Evolutionary conservation across 2,329 filamentous ascomycete genomes (phyloP), one percentile per base, ranked within the genome.

Genomic region (Chaetomiaceae sp.): DNA sequence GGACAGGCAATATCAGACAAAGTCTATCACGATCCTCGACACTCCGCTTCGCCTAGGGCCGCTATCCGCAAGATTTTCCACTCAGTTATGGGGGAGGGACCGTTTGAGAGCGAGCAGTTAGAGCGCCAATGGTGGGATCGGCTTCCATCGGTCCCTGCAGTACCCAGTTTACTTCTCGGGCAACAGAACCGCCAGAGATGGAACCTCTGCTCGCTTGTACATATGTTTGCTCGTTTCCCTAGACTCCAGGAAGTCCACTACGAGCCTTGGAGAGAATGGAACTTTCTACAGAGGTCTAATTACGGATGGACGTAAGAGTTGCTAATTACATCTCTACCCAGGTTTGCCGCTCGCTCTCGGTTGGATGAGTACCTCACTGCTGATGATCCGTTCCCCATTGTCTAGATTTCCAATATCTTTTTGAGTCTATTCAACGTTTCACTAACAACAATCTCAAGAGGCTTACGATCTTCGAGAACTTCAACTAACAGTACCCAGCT

Each of bases 231-330:
- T 18, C 43, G 43, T 14, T 48, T 48, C n/a, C 44, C 34, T 25
- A 37, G 33, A 9, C 44, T 48, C 10, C 33, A 38, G 33, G 34
- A 48, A 38, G 14, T 48, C 23, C 44, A 48, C 33, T 48, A 48
- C 32, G 44, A 48, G 44, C 44, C 44, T 34, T 48, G 44, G 44
- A 37, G 44, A 21, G 33, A 37, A 38, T 48, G 44, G 44, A 8
- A 27, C 21, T 18, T 2, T 1, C 18, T 47, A 5, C 20, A 23
- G 23, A 30, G 13, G 9, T 18, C 3, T 5, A 47, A n/a, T n/a
- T n/a, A n/a, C 44, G 14, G 44, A 37, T 29, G 14, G 13, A 13
- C 5, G 44, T 47, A 6, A 47, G 44, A 36, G 18, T 18, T 29
- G 6, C 32, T 29, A 7, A n/a, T n/a, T n/a, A n/a, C 21, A 11